Percentiles rank a stretch among this genome's conserved stretches.
phyloP scores from a whole-genome alignment of 225 moss, liverwort and hornwort genomes.

The Polytrichum formosum region DNA sequence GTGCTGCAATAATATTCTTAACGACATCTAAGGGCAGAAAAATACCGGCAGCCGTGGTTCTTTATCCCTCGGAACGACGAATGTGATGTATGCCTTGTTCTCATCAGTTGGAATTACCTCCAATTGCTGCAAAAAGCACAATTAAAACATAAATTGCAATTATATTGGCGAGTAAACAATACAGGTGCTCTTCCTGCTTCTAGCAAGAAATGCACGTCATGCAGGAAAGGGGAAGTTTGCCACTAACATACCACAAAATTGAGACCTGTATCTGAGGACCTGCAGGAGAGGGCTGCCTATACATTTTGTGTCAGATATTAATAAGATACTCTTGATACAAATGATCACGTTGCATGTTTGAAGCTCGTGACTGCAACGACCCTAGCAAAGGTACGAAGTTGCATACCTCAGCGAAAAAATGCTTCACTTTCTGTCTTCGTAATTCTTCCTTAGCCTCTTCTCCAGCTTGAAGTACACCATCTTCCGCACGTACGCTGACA shows the following conservation, averaged over 20 bases:
- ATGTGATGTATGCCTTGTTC: slow-evolving; percentile 87
- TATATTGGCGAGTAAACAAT: no score
- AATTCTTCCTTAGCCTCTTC: slow-evolving; percentile 51
- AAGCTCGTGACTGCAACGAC: no score
- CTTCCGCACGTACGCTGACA: slow-evolving; percentile 81
- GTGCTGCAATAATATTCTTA: background rate
- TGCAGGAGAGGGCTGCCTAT: no score
- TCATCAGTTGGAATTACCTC: slow-evolving; percentile 60
- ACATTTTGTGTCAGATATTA: no score
- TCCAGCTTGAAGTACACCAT: slow-evolving; percentile 42
- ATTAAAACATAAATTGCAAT: background rate
- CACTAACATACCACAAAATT: no score
- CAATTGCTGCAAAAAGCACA: slow-evolving; percentile 52
- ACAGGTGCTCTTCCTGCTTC: no score
- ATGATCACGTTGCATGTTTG: no score
- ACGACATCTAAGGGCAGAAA: slow-evolving; percentile 1
- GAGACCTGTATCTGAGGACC: no score
- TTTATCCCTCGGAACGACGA: slow-evolving; percentile 70
- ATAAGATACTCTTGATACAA: no score
- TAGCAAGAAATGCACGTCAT: no score
- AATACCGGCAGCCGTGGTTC: slow-evolving; percentile 70
- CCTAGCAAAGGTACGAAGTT: background rate
- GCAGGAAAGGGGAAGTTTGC: no score
- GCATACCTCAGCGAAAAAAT: slow-evolving; percentile 63
- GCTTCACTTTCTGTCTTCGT: slow-evolving; percentile 53